Base-by-base conservation (phyloP, 1,284 basidiomycete species). In the Stygiomarasmius scandens region DNA sequence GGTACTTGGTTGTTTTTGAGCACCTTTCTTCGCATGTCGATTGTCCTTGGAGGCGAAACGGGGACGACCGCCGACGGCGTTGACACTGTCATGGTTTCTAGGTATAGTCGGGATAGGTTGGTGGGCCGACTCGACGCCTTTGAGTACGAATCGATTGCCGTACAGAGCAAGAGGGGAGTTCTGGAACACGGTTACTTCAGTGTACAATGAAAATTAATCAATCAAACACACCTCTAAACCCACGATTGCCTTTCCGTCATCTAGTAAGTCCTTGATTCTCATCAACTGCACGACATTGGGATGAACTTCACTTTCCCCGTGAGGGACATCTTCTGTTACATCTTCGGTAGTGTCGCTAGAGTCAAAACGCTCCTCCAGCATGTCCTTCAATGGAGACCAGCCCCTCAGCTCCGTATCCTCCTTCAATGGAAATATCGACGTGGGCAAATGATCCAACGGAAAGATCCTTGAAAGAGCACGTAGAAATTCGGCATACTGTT, bases 211-310 rank as follows among this genome's bases (percentile, higher is more conserved):
- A 38, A 14, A 14, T 20, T 25, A 24, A 41, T 1, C 36, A 41
- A 19, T 12, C 12, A 55, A 23, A 67, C 78, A 63, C 61, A 88
- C 90, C 71, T 85, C 80, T 50, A 82, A 73, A 49, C 78, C 77
- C 12, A 81, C 83, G n/a, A 95, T 69, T 9, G 74, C 73, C 60
- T 78, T 82, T 1, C 89, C 90, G 66, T 98, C 95, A 24, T 81
- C 77, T 53, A 96, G 77, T 49, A 98, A 75, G 71, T 98, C 96
- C 29, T 85, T 81, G 54, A 98, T 92, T 58, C 96, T 83, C 93
- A 97, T 96, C 49, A 98, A 76, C 66, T 96, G 92, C 76, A 96
- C 94, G 64, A 94, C 95, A 64, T 97, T 98, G 2, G 96, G 96
- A 75, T 97, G 96, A 8, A 90, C 87, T 55, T 85, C 82, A n/a